phyloP scores from a whole-genome alignment of 2,329 filamentous ascomycete species.

The Pseudogymnoascus sp. region DNA sequence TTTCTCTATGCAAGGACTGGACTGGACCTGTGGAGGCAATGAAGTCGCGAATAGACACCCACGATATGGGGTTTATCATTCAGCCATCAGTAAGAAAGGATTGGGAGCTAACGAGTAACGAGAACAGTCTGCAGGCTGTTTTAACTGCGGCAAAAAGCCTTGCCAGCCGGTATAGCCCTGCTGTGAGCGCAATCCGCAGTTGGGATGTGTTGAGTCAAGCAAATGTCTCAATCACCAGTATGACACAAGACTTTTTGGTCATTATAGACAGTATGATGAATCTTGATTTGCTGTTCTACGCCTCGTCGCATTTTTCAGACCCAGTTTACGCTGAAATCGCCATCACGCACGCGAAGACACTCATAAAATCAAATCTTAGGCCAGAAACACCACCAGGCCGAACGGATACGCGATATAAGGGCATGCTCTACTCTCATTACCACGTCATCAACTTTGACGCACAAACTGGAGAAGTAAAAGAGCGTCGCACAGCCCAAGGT shows the following conservation, averaged over 20 bases:
- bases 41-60: conserved; percentile 41
- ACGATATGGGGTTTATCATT: conserved; percentile 50
- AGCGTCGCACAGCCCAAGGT: conserved; percentile 41
- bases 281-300: background rate
- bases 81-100: conserved; percentile 42
- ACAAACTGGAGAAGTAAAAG: conserved; percentile 36
- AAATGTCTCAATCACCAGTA: conserved; percentile 23
- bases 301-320: background rate
- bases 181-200: conserved; percentile 41
- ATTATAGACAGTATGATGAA: conserved; percentile 37
- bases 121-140: conserved; percentile 34
- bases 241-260: conserved; percentile 33
- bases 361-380: conserved; percentile 31
- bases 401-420: conserved; percentile 19
- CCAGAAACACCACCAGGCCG: conserved; percentile 21
- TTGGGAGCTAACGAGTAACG: conserved; percentile 40
- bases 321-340: conserved; percentile 26
- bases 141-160: conserved; percentile 40
- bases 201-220: conserved; percentile 37
- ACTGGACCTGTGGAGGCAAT: conserved; percentile 32
- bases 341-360: conserved; percentile 33
- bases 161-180: conserved; percentile 36
- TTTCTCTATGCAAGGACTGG: conserved; percentile 28
- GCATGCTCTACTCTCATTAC: conserved; percentile 30
- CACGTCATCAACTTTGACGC: conserved; percentile 45